A percentile compares a stretch with the other conserved stretches of the same genome.
These are phyloP conservation scores for Sphenostylis stenocarpa DNA, from an alignment of 306 rosid genomes.

Conservation along the genomic window DNA sequence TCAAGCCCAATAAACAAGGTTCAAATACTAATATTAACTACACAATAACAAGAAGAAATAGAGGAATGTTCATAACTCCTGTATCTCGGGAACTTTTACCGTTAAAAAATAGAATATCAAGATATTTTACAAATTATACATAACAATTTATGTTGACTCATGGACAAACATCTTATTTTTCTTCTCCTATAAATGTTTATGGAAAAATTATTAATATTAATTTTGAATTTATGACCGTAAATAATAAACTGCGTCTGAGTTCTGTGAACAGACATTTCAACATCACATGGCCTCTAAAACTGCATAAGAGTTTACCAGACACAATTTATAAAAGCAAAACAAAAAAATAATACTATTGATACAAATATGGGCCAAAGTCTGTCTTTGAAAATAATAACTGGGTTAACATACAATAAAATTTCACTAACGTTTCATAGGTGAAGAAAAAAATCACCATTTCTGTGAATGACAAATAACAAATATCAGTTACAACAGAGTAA, in stretches of 20 bases:
- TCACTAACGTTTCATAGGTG: neutral
- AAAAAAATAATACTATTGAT: neutral
- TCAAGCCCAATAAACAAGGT: too few species aligned
- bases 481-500: conserved; percentile 26
- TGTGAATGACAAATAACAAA: conserved; percentile 5
- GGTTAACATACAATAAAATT: neutral
- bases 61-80: too few species aligned
- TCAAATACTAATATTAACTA: too few species aligned
- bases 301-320: neutral
- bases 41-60: too few species aligned
- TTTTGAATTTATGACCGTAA: neutral
- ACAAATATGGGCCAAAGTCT: conserved; percentile 9
- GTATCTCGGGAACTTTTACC: too few species aligned
- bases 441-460: conserved; percentile 7
- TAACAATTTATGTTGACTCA: too few species aligned
- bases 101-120: too few species aligned
- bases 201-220: too few species aligned
- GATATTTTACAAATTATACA: too few species aligned
- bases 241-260: neutral
- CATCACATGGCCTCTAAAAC: neutral
- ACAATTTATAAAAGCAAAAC: neutral
- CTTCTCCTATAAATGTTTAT: too few species aligned
- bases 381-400: neutral
- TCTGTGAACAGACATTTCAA: neutral
- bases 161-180: too few species aligned